Percentiles rank a stretch among this genome's conserved stretches.
phyloP scores from a whole-genome alignment of 2,329 filamentous ascomycete species.

The Paramyrothecium roridum region DNA sequence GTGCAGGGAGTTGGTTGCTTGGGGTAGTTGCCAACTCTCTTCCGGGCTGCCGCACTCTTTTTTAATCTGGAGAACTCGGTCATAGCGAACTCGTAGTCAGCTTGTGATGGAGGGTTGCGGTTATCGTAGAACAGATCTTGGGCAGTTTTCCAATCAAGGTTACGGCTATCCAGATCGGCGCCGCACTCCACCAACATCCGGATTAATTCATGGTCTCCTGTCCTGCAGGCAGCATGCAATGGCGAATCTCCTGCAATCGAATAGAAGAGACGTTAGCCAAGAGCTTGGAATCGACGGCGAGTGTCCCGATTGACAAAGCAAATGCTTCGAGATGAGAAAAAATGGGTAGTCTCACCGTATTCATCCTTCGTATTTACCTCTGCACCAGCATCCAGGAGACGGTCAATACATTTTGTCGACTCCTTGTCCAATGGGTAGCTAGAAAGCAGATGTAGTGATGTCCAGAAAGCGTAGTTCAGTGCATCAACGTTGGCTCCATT shows the following conservation, averaged over 20 bases:
- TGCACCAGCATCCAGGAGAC: background rate
- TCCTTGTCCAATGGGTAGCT: background rate
- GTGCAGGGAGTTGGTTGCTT: background rate
- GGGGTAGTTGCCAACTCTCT: background rate
- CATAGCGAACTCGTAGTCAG: background rate
- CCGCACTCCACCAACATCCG: conserved; percentile 3
- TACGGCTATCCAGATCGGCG: conserved; percentile 6
- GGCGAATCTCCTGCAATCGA: conserved; percentile 1
- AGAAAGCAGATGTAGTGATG: background rate
- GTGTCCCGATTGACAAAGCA: background rate
- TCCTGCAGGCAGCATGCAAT: conserved; percentile 2
- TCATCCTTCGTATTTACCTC: conserved; percentile 5
- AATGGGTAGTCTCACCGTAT: background rate
- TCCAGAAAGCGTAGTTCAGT: background rate
- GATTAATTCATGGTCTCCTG: background rate
- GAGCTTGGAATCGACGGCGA: too few relatives aligned
- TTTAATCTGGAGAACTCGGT: background rate
- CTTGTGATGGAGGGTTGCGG: background rate
- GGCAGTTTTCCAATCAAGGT: conserved; percentile 5
- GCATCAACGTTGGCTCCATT: background rate
- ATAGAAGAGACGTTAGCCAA: background rate
- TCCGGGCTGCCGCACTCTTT: background rate
- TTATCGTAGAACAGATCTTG: conserved; percentile 3
- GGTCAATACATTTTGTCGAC: background rate
- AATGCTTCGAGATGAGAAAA: background rate